These are phyloP conservation scores for Boletus sp. DNA, from an alignment of 1,284 basidiomycete genomes.

Conservation along the genomic window DNA sequence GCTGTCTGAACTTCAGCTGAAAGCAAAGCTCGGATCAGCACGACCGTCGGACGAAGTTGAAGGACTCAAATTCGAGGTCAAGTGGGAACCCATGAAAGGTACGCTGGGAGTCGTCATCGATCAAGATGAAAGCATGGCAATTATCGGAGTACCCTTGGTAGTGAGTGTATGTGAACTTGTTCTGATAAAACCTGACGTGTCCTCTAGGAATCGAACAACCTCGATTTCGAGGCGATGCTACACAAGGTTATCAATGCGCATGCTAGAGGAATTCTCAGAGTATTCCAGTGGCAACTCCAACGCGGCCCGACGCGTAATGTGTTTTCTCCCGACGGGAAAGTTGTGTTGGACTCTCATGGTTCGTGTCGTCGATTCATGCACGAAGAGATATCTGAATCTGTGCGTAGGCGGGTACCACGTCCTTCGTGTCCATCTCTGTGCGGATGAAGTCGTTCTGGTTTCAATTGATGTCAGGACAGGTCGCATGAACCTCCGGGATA, in stretches of 20 bases:
- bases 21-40: slow-evolving; percentile 49
- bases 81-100: slow-evolving; percentile 63
- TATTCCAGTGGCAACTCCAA: slow-evolving; percentile 52
- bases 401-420: slow-evolving; percentile 45
- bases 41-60: slow-evolving; percentile 71
- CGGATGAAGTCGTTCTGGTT: slow-evolving; percentile 67
- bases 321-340: slow-evolving; percentile 58
- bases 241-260: slow-evolving; percentile 58
- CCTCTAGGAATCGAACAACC: slow-evolving; percentile 55
- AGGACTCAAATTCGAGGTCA: slow-evolving; percentile 49
- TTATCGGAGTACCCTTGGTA: slow-evolving; percentile 44
- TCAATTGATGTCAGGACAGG: slow-evolving; percentile 73
- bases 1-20: slow-evolving; percentile 58
- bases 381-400: slow-evolving; percentile 4
- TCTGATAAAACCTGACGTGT: slow-evolving; percentile 2
- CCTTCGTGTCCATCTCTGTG: slow-evolving; percentile 63
- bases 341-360: slow-evolving; percentile 54
- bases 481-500: slow-evolving; percentile 64
- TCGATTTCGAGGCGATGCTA: slow-evolving; percentile 69
- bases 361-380: slow-evolving; percentile 13
- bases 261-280: slow-evolving; percentile 52
- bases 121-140: slow-evolving; percentile 38
- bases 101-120: slow-evolving; percentile 55
- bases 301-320: slow-evolving; percentile 45
- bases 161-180: slow-evolving; percentile 29